phyloP scores from a whole-genome alignment of 805 yeast species.

The Suhomyces sp. region DNA sequence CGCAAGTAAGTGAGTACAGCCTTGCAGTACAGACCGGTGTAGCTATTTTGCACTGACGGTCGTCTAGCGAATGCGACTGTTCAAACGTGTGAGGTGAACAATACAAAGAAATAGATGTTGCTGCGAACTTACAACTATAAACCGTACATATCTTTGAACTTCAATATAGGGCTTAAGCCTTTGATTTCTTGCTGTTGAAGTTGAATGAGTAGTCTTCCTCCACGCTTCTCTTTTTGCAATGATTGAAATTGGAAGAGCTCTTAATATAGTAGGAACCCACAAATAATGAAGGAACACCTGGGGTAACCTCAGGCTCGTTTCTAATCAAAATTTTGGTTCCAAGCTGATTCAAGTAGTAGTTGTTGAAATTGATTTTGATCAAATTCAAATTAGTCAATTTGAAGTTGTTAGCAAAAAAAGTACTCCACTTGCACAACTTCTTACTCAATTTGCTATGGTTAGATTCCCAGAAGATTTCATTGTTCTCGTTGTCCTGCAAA shows the following conservation, averaged over 20 bases:
- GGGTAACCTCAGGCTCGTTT: conserved; percentile 7
- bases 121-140: conserved; percentile 1
- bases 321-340: conserved; percentile 27
- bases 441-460: conserved; percentile 15
- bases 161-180: neutral
- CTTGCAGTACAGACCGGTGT: neutral
- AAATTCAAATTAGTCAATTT: conserved; percentile 20
- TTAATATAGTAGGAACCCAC: neutral
- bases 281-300: conserved; percentile 1
- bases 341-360: conserved; percentile 28
- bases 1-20: neutral
- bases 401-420: conserved; percentile 22
- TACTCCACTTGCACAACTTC: conserved; percentile 28
- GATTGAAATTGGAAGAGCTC: neutral
- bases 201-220: conserved; percentile 2
- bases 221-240: conserved; percentile 9
- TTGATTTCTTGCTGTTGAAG: conserved; percentile 2
- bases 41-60: too few relatives aligned
- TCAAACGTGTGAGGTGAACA: neutral
- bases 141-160: neutral
- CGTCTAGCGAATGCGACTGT: too few relatives aligned
- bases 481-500: conserved; percentile 7
- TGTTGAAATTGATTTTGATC: conserved; percentile 24
- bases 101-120: neutral
- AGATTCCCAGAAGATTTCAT: conserved; percentile 25